These are phyloP conservation scores for Hevea brasiliensis DNA, from an alignment of 345 rosid species.

Conservation along the genomic window DNA sequence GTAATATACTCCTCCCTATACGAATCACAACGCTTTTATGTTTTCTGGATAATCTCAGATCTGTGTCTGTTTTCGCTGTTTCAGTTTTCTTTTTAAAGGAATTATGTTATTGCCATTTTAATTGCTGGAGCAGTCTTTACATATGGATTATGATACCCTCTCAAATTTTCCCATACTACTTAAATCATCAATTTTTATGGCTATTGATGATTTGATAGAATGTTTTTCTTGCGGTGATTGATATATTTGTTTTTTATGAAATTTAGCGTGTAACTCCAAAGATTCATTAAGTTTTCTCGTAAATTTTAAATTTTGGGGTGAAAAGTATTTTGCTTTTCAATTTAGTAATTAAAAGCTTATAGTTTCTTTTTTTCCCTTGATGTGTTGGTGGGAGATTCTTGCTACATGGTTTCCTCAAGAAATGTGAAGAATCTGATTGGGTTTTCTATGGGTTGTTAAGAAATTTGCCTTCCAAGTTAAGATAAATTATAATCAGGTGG, in stretches of 20 bases:
- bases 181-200: background rate
- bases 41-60: background rate
- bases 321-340: background rate
- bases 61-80: background rate
- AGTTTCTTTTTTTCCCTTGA: too few relatives aligned
- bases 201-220: background rate
- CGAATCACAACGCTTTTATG: background rate
- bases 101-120: background rate
- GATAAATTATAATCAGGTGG: background rate
- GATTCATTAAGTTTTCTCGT: background rate
- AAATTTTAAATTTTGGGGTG: background rate
- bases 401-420: background rate
- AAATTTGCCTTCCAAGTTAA: too few relatives aligned
- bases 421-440: background rate
- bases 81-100: background rate
- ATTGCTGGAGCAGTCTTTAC: background rate
- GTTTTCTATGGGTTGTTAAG: background rate
- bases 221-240: too few relatives aligned
- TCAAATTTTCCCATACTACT: background rate
- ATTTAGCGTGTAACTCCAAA: background rate
- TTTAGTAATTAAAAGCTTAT: too few relatives aligned
- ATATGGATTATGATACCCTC: background rate
- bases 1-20: constrained; percentile 23
- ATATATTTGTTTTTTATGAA: too few relatives aligned
- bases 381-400: too few relatives aligned